Evolutionary conservation across 169 alveolate genomes (phyloP).

Genomic region (Plasmodium inui): DNA sequence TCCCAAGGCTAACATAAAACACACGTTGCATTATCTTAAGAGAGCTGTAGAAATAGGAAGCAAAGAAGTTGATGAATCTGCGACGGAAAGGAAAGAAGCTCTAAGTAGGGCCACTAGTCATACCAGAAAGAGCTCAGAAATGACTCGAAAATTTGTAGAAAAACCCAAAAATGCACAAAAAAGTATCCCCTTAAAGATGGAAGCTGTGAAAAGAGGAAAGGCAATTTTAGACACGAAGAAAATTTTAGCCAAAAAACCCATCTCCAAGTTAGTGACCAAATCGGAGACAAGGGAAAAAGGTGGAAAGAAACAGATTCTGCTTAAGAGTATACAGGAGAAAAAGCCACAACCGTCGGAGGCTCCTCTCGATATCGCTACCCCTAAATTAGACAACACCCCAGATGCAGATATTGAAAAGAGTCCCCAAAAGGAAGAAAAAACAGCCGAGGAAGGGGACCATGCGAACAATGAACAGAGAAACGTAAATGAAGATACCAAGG

Average conservation of each 20-base stretch:
- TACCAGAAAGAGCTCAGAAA: neutral
- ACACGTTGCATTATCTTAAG: slow-evolving; percentile 42
- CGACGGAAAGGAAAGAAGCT: neutral
- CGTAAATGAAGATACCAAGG: slow-evolving; percentile 12
- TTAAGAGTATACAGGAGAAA: slow-evolving; percentile 14
- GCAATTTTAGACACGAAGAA: slow-evolving; percentile 24
- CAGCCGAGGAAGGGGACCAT: neutral
- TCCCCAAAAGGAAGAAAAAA: neutral
- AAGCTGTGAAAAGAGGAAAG: slow-evolving; percentile 16
- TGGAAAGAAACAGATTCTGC: slow-evolving; percentile 31
- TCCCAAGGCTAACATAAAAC: slow-evolving; percentile 46
- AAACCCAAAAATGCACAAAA: slow-evolving; percentile 29
- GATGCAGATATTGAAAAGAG: neutral
- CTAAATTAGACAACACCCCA: slow-evolving; percentile 10
- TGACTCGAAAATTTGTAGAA: slow-evolving; percentile 2
- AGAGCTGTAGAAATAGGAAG: slow-evolving; percentile 29
- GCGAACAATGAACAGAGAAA: slow-evolving; percentile 8
- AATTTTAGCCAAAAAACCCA: slow-evolving; percentile 42
- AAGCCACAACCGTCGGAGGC: slow-evolving; percentile 1
- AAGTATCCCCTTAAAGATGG: slow-evolving; percentile 26
- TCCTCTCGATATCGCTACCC: neutral
- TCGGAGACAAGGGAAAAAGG: slow-evolving; percentile 44
- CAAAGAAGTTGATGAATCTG: slow-evolving; percentile 5
- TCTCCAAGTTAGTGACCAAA: slow-evolving; percentile 13
- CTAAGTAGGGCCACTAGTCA: neutral